Evolutionary conservation across 371 early-diverging fungal genomes (phyloP).

Genomic region (Basidiobolus meristosporus): DNA sequence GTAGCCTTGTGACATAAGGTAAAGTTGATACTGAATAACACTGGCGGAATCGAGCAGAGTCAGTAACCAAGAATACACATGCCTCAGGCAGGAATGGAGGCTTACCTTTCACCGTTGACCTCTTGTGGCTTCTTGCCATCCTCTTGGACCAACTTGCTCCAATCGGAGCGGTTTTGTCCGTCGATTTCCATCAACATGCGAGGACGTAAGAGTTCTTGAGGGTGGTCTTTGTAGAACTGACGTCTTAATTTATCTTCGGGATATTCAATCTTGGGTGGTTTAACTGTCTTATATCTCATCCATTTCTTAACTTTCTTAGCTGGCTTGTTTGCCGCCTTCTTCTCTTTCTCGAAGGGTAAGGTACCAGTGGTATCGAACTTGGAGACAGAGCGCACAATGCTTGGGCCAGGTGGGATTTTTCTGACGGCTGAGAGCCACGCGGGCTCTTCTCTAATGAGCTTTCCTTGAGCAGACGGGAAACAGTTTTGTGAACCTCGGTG

Average conservation of each 20-base stretch:
- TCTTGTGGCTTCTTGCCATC: constrained; percentile 23
- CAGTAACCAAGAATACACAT: no score
- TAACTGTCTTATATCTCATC: constrained; percentile 15
- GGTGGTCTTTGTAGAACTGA: constrained; percentile 75
- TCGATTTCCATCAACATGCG: constrained; percentile 32
- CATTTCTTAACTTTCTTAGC: constrained; percentile 3
- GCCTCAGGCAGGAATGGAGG: no score
- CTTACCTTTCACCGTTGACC: constrained; percentile 47
- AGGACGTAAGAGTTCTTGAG: constrained; percentile 62
- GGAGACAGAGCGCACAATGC: constrained; percentile 26
- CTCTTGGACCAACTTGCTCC: constrained; percentile 8
- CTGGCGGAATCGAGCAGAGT: constrained; percentile 8
- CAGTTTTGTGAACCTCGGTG: constrained; percentile 14
- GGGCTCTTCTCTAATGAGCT: constrained; percentile 27
- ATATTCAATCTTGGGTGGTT: constrained; percentile 52
- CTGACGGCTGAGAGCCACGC: constrained; percentile 40
- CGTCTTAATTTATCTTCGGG: constrained; percentile 72
- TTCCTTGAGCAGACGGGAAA: constrained; percentile 22
- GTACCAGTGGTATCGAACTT: constrained; percentile 9
- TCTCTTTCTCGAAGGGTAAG: constrained; percentile 8
- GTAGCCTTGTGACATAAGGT: constrained; percentile 43
- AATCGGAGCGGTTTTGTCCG: constrained; percentile 19
- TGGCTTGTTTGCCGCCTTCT: background rate
- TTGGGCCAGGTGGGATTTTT: constrained; percentile 35
- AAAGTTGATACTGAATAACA: constrained; percentile 57